phyloP scores from a whole-genome alignment of 345 rosid species.

The Litchi chinensis region DNA sequence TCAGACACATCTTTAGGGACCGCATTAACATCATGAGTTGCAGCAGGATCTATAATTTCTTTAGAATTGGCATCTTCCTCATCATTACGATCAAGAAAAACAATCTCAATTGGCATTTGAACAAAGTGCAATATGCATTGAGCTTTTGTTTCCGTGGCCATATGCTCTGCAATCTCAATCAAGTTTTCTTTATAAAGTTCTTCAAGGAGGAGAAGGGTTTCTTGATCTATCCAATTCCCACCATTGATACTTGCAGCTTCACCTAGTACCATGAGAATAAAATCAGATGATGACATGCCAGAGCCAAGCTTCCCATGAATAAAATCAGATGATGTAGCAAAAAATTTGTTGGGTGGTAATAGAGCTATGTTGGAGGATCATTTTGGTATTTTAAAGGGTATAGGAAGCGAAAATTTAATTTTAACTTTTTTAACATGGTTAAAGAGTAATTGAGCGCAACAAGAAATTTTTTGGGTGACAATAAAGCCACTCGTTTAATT shows the following conservation, averaged over 20 bases:
- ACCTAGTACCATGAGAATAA: constrained; percentile 94
- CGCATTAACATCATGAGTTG: constrained; percentile 39
- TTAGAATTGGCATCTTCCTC: constrained; percentile 41
- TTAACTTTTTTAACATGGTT: no score
- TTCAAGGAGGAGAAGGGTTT: constrained; percentile 97
- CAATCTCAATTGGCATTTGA: constrained; percentile 96
- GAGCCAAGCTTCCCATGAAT: constrained; percentile 81
- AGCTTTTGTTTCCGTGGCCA: constrained; percentile 94
- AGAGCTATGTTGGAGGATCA: no score
- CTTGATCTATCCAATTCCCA: constrained; percentile 99
- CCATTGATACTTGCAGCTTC: constrained; percentile 77
- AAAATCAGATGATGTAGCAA: constrained; percentile 23
- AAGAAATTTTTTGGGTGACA: no score
- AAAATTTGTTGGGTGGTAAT: no score
- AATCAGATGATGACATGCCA: constrained; percentile 87
- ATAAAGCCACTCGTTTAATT: no score
- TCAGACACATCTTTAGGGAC: constrained; percentile 54
- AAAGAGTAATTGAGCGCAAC: no score
- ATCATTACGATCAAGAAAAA: constrained; percentile 56
- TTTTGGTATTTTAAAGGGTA: no score
- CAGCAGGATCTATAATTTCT: constrained; percentile 46
- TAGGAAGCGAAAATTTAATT: no score
- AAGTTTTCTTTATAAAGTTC: constrained; percentile 95
- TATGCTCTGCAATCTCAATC: constrained; percentile 99
- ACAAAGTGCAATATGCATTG: constrained; percentile 97